Evolutionary conservation across 1,284 basidiomycete species (phyloP), one percentile per base, ranked within the genome.

Genomic region (Fomitopsis palustris): DNA sequence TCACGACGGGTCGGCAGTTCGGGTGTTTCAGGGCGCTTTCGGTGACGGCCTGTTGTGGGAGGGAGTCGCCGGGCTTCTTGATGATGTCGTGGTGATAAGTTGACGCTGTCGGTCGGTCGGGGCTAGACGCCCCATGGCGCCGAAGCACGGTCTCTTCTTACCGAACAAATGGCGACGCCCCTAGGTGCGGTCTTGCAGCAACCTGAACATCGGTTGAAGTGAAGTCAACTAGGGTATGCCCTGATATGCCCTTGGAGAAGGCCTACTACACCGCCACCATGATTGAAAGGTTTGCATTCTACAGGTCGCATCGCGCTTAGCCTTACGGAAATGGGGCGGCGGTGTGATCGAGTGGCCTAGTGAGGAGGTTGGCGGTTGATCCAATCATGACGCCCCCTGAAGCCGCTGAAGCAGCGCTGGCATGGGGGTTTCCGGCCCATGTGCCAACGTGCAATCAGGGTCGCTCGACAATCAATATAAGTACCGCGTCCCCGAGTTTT

Each of bases 401-500:
- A n/a, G 31, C 5, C 43, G n/a, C 49, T 31, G 25, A 21, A n/a
- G 23, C 17, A 37, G 33, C 49, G 49, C 29, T 52, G 49, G 31
- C 25, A 33, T 33, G 12, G 21, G 16, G 25, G 25, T 21, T 7
- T 19, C 12, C 41, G 41, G 41, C 41, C 19, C 41, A 43, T 23
- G 41, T 21, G 12, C 41, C 7, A 21, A 8, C 41, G n/a, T 21
- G 4, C 16, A 21, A 16, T 45, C 45, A 29, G 27, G 21, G 25
- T 14, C 12, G 45, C 21, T 16, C 42, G 42, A 45, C 21, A 6
- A 27, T 25, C 45, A 17, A 55, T 55, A 55, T 53, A 52, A 37
- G 31, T 27, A 49, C 21, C 16, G 12, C 19, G 41, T 14, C 54
- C 61, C 77, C 60, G 59, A 76, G 70, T 61, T 47, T 3, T n/a